Conservation (phyloP, 495 filamentous ascomycete genomes). For the Neurospora cerealis region DNA sequence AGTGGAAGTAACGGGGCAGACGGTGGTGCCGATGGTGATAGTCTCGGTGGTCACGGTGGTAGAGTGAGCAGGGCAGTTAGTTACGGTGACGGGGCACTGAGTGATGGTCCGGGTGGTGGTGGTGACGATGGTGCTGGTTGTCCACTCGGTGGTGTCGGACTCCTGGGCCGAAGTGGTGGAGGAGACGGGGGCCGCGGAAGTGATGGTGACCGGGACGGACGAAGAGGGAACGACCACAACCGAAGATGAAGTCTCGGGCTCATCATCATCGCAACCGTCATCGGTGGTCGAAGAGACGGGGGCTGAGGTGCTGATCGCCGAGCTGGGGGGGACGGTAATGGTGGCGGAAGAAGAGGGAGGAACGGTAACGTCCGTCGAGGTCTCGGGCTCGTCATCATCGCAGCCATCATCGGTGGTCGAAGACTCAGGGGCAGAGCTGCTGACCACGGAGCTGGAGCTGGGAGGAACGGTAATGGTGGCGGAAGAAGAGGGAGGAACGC, state of each 20-base stretch:
- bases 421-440: background rate
- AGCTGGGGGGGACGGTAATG: background rate
- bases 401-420: background rate
- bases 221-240: background rate
- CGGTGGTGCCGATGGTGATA: conserved; percentile 47
- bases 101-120: conserved; percentile 50
- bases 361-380: background rate
- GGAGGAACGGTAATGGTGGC: background rate
- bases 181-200: background rate
- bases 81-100: conserved; percentile 43
- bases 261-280: background rate
- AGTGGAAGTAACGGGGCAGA: conserved; percentile 22
- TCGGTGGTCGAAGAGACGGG: background rate
- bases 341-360: background rate
- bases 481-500: background rate
- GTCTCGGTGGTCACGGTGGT: conserved; percentile 42
- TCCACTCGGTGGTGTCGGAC: conserved; percentile 21
- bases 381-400: background rate
- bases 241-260: background rate
- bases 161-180: background rate
- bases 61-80: conserved; percentile 46
- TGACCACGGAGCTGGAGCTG: background rate
- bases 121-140: conserved; percentile 47
- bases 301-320: background rate
- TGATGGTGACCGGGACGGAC: background rate